Evolutionary conservation across 106 monocot genomes (phyloP), one percentile per base, ranked within the genome.

Genomic region (Platanthera guangdongensis): DNA sequence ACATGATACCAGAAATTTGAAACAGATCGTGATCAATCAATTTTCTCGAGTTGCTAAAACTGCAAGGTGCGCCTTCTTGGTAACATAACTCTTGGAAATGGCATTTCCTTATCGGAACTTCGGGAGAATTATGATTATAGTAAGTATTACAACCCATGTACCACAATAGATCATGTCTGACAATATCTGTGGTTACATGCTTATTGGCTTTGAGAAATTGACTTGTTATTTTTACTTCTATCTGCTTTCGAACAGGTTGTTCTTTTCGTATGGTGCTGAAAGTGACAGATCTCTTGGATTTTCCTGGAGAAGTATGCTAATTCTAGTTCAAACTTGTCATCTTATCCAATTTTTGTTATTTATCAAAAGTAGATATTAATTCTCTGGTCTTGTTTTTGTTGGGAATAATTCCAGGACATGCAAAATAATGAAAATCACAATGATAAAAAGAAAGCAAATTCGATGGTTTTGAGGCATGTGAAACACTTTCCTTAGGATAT

Each of bases 191-290:
- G 30, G 2, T 32, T 46, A 45, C 57, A 63, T 57, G 47, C 18
- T 47, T 57, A 14, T 57, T 63, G 50, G 1, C 13, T 54, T 73
- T 46, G 11, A 47, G 39, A 55, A 28, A 12, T 32, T 74, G 18
- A 50, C 6, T 22, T 5, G 22, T 69, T 75, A 48, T 65, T 51
- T 51, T 51, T 9, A 72, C 48, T 82, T n/a, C 49, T 75, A 11
- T 69, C 22, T 62, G 1, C 51, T 67, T 73, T 79, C 39, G 39
- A 77, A 19, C 84, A 94, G 94, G 91, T 92, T 78, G 89, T 95
- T 15, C 89, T 94, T 86, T 86, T 92, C 92, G 51, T 99, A 94
- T 86, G 91, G 97, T 82, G 94, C 99, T 63, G 99, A 99, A 83
- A 99, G 94, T 90, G 99, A 99, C 75, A 83, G 83, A 79, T 85